Percentiles rank a stretch among this genome's conserved stretches.
Conservation (phyloP, 306 rosid genomes). For the Trifolium fragiferum region DNA sequence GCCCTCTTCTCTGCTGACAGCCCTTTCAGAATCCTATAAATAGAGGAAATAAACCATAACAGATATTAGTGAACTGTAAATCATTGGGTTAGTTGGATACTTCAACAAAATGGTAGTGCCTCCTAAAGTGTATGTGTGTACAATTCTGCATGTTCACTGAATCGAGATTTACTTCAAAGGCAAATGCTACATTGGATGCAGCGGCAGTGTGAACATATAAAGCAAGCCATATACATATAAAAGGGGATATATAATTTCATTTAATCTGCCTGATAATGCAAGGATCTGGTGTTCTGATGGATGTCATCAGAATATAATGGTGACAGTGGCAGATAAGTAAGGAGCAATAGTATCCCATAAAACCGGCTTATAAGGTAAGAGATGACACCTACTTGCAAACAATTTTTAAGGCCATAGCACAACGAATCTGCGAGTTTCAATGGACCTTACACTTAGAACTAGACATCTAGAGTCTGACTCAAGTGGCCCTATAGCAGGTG, state of each 20-base stretch:
- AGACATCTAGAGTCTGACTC: neutral
- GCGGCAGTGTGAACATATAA: neutral
- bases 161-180: neutral
- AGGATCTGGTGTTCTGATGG: neutral
- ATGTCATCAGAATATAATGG: neutral
- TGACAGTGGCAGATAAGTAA: neutral
- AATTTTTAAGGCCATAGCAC: neutral
- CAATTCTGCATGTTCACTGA: neutral
- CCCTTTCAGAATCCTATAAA: conserved; percentile 83
- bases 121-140: neutral
- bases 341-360: neutral
- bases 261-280: neutral
- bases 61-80: conserved; percentile 2
- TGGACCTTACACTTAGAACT: neutral
- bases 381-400: neutral
- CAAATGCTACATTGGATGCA: neutral
- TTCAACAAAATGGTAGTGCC: neutral
- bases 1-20: conserved; percentile 91
- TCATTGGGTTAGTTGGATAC: neutral
- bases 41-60: conserved; percentile 8
- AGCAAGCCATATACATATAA: neutral
- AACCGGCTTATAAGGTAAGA: neutral
- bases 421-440: neutral
- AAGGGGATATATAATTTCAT: neutral
- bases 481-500: neutral